Conservation (phyloP, 306 rosid species). For the Casuarina glauca region DNA sequence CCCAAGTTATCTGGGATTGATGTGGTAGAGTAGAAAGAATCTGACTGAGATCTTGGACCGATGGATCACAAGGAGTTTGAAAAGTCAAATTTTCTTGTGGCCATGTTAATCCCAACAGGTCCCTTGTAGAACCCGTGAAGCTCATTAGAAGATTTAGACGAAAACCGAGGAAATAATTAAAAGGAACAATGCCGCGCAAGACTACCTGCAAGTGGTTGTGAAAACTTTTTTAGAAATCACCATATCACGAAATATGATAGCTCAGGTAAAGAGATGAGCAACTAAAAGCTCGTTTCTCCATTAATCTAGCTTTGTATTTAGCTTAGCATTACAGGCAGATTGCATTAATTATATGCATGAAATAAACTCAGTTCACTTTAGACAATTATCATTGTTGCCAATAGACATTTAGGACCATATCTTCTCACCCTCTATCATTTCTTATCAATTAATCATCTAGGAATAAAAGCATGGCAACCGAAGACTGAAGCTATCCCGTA, state of each 20-base stretch:
- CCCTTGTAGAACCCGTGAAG: constrained; percentile 21
- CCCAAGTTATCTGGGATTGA: too few species aligned
- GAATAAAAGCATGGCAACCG: background rate
- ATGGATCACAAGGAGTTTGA: constrained; percentile 4
- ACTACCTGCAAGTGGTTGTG: too few species aligned
- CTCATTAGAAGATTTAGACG: background rate
- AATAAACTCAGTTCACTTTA: background rate
- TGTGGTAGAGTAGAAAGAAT: too few species aligned
- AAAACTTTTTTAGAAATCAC: too few species aligned
- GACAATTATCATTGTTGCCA: background rate
- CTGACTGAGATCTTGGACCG: too few species aligned
- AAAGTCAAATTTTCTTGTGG: background rate
- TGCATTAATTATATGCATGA: background rate
- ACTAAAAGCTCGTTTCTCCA: background rate
- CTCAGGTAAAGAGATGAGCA: too few species aligned
- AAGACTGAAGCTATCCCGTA: background rate
- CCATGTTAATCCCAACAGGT: background rate
- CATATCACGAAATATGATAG: too few species aligned
- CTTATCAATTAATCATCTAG: background rate
- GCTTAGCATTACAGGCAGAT: background rate
- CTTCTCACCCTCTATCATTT: background rate
- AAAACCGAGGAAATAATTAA: background rate
- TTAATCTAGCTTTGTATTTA: background rate
- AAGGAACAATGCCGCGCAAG: too few species aligned
- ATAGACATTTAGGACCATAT: background rate